A percentile compares a stretch with the other conserved stretches of the same genome.
These are phyloP conservation scores for Lactifluus piperatus DNA, from an alignment of 768 basidiomycete genomes.

Conservation along the genomic window DNA sequence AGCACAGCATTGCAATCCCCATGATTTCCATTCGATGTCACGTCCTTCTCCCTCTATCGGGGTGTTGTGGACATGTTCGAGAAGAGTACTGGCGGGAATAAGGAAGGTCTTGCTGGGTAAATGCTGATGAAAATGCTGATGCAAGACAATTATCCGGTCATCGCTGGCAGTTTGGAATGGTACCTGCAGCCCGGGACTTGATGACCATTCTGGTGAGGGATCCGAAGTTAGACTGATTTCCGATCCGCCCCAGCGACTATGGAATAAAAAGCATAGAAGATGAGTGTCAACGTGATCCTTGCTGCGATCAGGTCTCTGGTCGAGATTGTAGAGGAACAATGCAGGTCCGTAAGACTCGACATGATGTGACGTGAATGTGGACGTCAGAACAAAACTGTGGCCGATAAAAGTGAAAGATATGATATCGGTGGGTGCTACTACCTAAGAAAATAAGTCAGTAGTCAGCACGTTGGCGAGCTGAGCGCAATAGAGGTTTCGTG, in stretches of 20 bases:
- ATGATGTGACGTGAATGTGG: neutral
- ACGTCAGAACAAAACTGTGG: constrained; percentile 1
- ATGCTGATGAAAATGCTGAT: neutral
- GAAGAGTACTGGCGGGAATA: constrained; percentile 4
- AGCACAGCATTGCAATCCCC: neutral
- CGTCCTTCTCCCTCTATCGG: neutral
- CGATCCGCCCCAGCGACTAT: neutral
- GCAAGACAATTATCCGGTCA: constrained; percentile 8
- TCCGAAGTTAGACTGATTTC: constrained; percentile 7
- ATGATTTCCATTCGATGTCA: constrained; percentile 10
- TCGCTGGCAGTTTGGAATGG: constrained; percentile 17
- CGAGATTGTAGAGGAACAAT: constrained; percentile 13
- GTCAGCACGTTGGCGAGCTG: neutral
- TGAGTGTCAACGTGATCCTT: neutral
- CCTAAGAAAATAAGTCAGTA: neutral
- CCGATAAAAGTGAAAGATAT: constrained; percentile 13
- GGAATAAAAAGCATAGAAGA: constrained; percentile 6
- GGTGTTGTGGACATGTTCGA: neutral
- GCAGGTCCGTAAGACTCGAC: neutral
- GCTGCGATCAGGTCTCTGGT: neutral
- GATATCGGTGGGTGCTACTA: neutral
- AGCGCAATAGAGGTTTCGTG: neutral
- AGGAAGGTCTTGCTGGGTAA: neutral
- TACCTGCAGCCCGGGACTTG: constrained; percentile 21
- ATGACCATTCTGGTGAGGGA: constrained; percentile 7